Evolutionary conservation across 345 rosid genomes (phyloP), one percentile per base, ranked within the genome.

Genomic region (Trapa incisa): DNA sequence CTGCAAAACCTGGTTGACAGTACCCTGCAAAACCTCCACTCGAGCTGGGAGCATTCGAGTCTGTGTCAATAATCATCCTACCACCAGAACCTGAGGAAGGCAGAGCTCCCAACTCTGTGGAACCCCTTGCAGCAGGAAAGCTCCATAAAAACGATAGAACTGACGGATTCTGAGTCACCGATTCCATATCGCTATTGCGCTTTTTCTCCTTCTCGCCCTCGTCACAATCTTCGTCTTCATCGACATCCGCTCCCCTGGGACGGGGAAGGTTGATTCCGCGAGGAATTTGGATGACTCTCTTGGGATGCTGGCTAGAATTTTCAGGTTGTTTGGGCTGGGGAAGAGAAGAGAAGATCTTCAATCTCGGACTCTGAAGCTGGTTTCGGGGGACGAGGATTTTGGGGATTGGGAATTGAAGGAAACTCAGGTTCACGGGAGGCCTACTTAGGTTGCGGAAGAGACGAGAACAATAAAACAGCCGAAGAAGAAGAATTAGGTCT

Each of bases 51-150:
- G 73, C 66, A 35, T 81, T 76, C 8, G 80, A 70, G 62, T 82
- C 82, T 0, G 84, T 78, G 42, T 85, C 94, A 33, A 90, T 38
- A 37, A 81, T 74, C 47, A 90, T 82, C 80, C 96, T 84, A 72
- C 96, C 77, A 29, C 89, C 88, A 53, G 89, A 86, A 37, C 84
- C 83, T 0, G 80, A 65, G 41, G 87, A 73, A 42, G 85, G 85
- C 63, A 80, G 75, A 61, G 78, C 83, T 15, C 97, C 97, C 35
- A 86, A 82, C 1, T 91, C 60, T 52, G 83, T 73, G 3, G 97
- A 85, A 72, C 80, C 81, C 67, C 71, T 88, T 9, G 96, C 92
- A 1, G 92, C 92, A 1, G 97, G 96, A 61, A 95, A 84, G 61
- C 82, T 80, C 3, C 94, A 91, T 61, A 91, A 75, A 74, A 91